Conservation (phyloP, 768 basidiomycete genomes). For the Boletus rubescentipes region DNA sequence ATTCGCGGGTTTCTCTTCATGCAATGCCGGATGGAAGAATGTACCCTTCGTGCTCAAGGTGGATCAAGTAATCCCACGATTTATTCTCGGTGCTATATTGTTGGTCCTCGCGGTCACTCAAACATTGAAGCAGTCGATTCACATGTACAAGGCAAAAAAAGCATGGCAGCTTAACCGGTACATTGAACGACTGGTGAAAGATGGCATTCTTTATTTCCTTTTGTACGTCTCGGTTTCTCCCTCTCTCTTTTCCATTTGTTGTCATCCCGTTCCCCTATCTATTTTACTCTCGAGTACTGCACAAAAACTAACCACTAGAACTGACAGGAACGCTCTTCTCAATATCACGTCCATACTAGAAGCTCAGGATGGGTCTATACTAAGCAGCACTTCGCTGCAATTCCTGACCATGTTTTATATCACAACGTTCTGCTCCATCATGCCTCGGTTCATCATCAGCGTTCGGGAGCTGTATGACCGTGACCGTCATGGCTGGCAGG, state of each 20-base stretch:
- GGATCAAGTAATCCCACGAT: background rate
- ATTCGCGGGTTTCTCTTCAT: background rate
- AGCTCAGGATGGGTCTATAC: no score
- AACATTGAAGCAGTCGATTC: conserved; percentile 1
- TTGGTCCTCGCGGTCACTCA: background rate
- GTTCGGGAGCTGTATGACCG: background rate
- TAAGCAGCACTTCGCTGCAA: background rate
- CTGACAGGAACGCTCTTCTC: background rate
- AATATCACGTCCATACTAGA: background rate
- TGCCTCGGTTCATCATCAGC: conserved; percentile 1
- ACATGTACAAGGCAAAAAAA: background rate
- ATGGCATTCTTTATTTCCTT: conserved; percentile 10
- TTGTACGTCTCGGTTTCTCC: conserved; percentile 18
- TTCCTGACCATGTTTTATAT: background rate
- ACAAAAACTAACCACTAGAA: background rate
- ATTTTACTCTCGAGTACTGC: no score
- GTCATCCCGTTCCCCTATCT: background rate
- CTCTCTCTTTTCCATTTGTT: background rate
- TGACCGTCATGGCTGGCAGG: background rate
- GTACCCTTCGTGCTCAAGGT: no score
- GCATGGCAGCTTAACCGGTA: background rate
- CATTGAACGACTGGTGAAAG: background rate
- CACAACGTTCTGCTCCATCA: background rate
- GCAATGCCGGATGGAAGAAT: background rate
- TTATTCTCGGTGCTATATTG: background rate